These are phyloP conservation scores for Microdochium trichocladiopsis DNA, from an alignment of 2,329 filamentous ascomycete species.

Conservation along the genomic window DNA sequence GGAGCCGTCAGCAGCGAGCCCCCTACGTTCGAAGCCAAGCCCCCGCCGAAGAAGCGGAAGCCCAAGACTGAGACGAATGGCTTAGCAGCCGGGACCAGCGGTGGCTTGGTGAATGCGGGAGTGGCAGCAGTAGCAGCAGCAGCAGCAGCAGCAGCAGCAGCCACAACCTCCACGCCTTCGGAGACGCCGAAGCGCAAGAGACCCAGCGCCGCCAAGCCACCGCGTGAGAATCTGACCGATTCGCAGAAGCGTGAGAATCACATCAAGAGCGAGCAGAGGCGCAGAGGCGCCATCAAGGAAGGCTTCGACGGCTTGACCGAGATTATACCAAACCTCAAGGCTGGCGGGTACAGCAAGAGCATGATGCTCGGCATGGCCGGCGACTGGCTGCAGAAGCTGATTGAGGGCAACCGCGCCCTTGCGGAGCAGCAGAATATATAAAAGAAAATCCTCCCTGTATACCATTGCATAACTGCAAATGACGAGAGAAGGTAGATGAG, in stretches of 20 bases:
- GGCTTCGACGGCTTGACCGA: constrained; percentile 75
- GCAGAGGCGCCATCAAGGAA: constrained; percentile 62
- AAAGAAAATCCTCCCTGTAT: not conserved
- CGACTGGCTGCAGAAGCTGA: constrained; percentile 69
- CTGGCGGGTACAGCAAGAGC: constrained; percentile 77
- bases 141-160: constrained; percentile 5
- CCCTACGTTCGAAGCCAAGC: constrained; percentile 34
- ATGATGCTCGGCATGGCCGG: constrained; percentile 68
- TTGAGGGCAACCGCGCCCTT: constrained; percentile 60
- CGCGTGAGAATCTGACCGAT: constrained; percentile 71
- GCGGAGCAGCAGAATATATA: constrained; percentile 29
- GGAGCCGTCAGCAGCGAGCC: constrained; percentile 29
- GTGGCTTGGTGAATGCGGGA: no score
- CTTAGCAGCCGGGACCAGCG: no score
- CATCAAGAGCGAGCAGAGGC: constrained; percentile 51
- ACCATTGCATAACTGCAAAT: no score
- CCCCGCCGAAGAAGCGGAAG: constrained; percentile 37
- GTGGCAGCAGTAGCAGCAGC: no score
- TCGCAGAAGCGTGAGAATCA: constrained; percentile 80
- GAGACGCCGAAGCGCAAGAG: constrained; percentile 31
- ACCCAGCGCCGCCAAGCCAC: constrained; percentile 44
- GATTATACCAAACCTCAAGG: constrained; percentile 67
- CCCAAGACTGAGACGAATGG: constrained; percentile 33
- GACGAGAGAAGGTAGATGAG: no score
- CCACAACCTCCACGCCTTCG: not conserved